Conservation (phyloP, 208 protist species). For the Trypanosoma caninum region DNA sequence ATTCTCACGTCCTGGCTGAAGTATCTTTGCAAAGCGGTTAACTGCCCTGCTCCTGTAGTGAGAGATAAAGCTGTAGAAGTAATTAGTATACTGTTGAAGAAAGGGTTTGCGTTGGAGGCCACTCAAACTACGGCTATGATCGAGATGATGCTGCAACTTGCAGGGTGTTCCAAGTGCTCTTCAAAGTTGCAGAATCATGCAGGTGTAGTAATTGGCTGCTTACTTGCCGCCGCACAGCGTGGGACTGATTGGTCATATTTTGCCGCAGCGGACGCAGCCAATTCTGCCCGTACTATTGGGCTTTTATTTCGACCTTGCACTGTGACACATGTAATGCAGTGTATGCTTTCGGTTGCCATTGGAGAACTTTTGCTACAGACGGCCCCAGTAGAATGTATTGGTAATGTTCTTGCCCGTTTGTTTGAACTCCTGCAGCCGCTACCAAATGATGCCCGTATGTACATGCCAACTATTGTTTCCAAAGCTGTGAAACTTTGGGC, state of each 20-base stretch:
- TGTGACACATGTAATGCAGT: slow-evolving; percentile 37
- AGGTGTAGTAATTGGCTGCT: slow-evolving; percentile 36
- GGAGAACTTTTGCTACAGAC: slow-evolving; percentile 35
- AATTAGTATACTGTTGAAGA: slow-evolving; percentile 19
- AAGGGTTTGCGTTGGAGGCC: slow-evolving; percentile 12
- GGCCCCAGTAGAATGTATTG: slow-evolving; percentile 31
- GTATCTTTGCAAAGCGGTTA: slow-evolving; percentile 31
- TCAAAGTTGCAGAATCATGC: slow-evolving; percentile 31
- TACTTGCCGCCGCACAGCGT: slow-evolving; percentile 38
- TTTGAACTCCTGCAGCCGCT: slow-evolving; percentile 58
- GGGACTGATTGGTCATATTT: slow-evolving; percentile 40
- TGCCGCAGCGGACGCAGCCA: slow-evolving; percentile 32
- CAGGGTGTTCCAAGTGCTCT: slow-evolving; percentile 4
- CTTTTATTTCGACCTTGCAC: slow-evolving; percentile 36
- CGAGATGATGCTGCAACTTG: slow-evolving; percentile 15
- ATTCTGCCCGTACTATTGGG: slow-evolving; percentile 41
- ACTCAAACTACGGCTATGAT: slow-evolving; percentile 16
- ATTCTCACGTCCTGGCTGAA: slow-evolving; percentile 19
- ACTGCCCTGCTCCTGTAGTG: slow-evolving; percentile 16
- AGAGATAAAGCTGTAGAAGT: slow-evolving; percentile 18
- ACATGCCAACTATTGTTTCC: slow-evolving; percentile 60
- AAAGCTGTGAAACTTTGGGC: slow-evolving; percentile 52
- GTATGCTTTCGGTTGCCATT: slow-evolving; percentile 43
- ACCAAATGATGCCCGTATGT: slow-evolving; percentile 32
- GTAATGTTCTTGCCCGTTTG: slow-evolving; percentile 43